These are phyloP conservation scores for Coemansia sp. DNA, from an alignment of 192 early-diverging fungal species.

Conservation along the genomic window DNA sequence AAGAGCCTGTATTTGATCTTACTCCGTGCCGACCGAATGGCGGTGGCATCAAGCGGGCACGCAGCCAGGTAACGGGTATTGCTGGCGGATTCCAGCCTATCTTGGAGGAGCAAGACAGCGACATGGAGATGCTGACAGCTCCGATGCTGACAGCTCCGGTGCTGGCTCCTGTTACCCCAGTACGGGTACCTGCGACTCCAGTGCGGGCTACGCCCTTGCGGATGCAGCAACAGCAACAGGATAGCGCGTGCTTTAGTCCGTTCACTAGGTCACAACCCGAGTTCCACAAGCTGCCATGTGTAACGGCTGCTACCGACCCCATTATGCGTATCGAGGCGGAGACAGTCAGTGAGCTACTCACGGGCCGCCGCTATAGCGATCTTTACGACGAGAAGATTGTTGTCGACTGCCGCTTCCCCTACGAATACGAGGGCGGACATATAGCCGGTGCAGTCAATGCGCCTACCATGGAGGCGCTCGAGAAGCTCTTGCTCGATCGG, in stretches of 20 bases:
- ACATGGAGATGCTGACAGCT: not conserved
- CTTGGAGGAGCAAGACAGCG: conserved; percentile 6
- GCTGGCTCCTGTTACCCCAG: too few species aligned
- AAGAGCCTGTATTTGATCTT: not conserved
- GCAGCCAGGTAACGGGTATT: conserved; percentile 28
- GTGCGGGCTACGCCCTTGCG: not conserved
- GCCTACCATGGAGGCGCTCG: conserved; percentile 62
- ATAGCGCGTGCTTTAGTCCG: conserved; percentile 26
- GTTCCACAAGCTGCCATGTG: conserved; percentile 60
- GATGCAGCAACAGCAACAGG: not conserved
- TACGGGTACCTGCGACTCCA: not conserved
- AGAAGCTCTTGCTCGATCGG: conserved; percentile 62
- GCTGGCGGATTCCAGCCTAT: conserved; percentile 14
- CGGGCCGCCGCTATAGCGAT: conserved; percentile 61
- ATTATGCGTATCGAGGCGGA: conserved; percentile 65
- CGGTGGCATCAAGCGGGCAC: conserved; percentile 38
- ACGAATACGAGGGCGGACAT: conserved; percentile 87
- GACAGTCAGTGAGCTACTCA: conserved; percentile 67
- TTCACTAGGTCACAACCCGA: conserved; percentile 46
- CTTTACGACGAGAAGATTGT: conserved; percentile 67
- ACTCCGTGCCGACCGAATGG: conserved; percentile 27
- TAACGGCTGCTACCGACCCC: conserved; percentile 59
- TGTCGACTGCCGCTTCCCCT: conserved; percentile 86
- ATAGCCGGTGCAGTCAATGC: conserved; percentile 75
- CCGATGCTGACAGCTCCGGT: not conserved